Percentiles rank a stretch among this genome's conserved stretches.
These are phyloP conservation scores for Cyclostephanos tholiformis DNA, from an alignment of 108 stramenopile species.

Conservation along the genomic window DNA sequence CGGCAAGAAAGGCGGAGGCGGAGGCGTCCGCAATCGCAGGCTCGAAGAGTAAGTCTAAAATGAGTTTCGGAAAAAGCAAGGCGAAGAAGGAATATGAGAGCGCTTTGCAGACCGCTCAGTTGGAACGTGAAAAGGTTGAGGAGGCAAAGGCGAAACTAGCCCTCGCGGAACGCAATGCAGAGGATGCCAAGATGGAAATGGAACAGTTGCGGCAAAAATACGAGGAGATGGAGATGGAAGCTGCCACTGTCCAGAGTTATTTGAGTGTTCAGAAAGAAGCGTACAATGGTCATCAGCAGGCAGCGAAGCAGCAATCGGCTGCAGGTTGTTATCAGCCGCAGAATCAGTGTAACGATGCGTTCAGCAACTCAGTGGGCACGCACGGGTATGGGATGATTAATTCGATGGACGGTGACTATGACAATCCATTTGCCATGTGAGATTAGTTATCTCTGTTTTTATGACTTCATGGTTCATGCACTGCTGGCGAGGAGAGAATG, in stretches of 20 bases:
- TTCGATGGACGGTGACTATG: conserved; percentile 38
- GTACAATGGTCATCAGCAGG: conserved; percentile 19
- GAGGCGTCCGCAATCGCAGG: conserved; percentile 37
- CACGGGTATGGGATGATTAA: conserved; percentile 16
- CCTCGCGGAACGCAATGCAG: conserved; percentile 60
- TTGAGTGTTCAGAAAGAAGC: conserved; percentile 23
- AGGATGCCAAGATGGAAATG: conserved; percentile 55
- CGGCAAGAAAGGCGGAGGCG: conserved; percentile 71
- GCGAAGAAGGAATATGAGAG: conserved; percentile 67
- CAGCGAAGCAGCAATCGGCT: not conserved
- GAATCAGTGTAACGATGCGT: conserved; percentile 21
- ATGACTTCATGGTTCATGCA: not conserved
- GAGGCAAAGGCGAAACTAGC: conserved; percentile 59
- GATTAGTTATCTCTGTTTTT: not conserved
- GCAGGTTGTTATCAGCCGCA: conserved; percentile 7
- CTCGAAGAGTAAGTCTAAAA: conserved; percentile 66
- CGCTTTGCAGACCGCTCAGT: conserved; percentile 53
- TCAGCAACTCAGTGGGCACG: conserved; percentile 20
- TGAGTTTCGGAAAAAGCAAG: conserved; percentile 71
- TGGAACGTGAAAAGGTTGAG: conserved; percentile 60
- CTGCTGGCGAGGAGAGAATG: too few species aligned
- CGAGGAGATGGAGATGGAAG: conserved; percentile 80
- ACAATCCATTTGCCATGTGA: conserved; percentile 44
- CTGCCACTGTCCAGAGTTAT: conserved; percentile 72
- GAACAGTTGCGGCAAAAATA: conserved; percentile 64